Evolutionary conservation across 2,329 filamentous ascomycete genomes (phyloP), one percentile per base, ranked within the genome.

Genomic region (Cladosporium velox): DNA sequence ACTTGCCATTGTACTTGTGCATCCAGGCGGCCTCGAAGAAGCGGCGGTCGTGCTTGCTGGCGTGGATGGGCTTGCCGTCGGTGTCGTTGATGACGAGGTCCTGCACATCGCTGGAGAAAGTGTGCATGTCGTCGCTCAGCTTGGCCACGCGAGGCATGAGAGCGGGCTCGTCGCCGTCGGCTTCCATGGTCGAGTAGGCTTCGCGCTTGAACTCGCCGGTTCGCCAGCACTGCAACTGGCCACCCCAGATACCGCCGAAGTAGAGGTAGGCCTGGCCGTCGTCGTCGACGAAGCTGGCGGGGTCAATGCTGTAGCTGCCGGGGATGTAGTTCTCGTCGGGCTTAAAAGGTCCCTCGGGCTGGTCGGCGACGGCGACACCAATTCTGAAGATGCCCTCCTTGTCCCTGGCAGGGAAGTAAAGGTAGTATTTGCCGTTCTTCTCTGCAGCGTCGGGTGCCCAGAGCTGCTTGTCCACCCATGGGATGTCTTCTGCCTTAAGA

Each of bases 21-120:
- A 92, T 82, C 91, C 90, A 93, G 2, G 90, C 87, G 0, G 90
- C 91, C 79, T 93, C 91, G 76, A 93, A 93, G 83, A 93, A 93
- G 8, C 91, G 84, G 18, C 88, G 78, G 67, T 89, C 88, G 75
- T 93, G 91, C 76, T 93, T 90, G 71, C 89, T 85, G 11, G 88
- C 87, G 1, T 79, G 73, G 59, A 93, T 80, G 0, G 84, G 86
- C 73, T 85, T 75, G 6, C 86, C 86, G 71, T 88, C 86, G 3
- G 44, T 59, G 52, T 87, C 89, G 7, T 91, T 79, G 70, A 93
- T 90, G 24, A 82, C 77, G 1, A 92, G 77, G 70, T 91, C 88
- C 5, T 82, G 80, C 2, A 89, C 85, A 1, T 81, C 79, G 1
- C 76, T 73, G 2, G 79, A 81, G 72, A 93, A 88, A 49, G 80